Conservation (phyloP, 2,329 filamentous ascomycete genomes). For the Stenocarpella maydis region DNA sequence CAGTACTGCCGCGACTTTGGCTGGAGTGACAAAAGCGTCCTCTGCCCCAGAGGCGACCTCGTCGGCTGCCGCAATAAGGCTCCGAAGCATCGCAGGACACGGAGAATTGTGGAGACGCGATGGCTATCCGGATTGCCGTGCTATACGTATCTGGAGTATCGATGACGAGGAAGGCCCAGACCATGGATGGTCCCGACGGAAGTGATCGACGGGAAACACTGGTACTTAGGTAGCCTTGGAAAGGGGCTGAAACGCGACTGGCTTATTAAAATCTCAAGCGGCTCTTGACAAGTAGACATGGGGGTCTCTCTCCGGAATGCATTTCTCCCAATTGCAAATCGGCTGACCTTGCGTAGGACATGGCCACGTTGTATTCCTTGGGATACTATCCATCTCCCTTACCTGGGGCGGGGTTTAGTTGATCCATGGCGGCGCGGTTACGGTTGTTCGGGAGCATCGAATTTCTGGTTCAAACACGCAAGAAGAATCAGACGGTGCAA, state of each 20-base stretch:
- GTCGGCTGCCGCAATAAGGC: not conserved
- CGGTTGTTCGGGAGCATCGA: not conserved
- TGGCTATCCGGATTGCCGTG: not conserved
- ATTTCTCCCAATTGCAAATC: not conserved
- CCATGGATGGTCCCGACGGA: not conserved
- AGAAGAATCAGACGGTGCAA: not conserved
- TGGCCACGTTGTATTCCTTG: not conserved
- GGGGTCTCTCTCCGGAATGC: not conserved
- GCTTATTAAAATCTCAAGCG: not conserved
- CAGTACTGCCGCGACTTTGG: not conserved
- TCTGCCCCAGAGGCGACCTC: not conserved
- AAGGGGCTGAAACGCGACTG: not conserved
- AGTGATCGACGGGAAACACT: not conserved
- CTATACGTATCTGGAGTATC: not conserved
- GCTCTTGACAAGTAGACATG: not conserved
- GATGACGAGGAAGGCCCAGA: not conserved
- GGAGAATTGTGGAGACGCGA: not conserved
- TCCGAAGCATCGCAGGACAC: not conserved
- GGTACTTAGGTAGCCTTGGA: not conserved
- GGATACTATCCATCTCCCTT: not conserved
- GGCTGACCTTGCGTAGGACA: not conserved
- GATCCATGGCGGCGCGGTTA: not conserved
- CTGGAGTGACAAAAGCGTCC: not conserved
- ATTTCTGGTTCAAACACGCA: not conserved
- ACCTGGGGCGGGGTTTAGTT: not conserved